phyloP scores from a whole-genome alignment of 306 rosid species.

The Lathyrus tuberosus region DNA sequence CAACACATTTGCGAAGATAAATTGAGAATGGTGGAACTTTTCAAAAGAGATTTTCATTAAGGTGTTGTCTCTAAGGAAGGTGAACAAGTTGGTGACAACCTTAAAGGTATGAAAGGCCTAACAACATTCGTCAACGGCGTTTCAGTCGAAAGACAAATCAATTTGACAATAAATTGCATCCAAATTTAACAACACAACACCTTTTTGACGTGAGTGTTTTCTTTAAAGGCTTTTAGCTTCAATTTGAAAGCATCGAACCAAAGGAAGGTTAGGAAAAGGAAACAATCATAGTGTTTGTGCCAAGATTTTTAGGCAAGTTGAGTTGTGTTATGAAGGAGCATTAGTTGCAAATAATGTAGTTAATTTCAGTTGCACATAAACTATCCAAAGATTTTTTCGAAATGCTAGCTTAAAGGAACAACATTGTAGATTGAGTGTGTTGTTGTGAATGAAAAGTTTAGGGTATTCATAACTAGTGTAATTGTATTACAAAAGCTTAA shows the following conservation, averaged over 20 bases:
- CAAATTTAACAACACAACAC: slow-evolving; percentile 75
- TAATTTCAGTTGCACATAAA: no score
- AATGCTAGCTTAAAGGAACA: no score
- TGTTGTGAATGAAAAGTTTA: no score
- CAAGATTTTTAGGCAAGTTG: no score
- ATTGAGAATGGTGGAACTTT: slow-evolving; percentile 71
- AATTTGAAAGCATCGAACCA: slow-evolving; percentile 90
- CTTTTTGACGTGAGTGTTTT: slow-evolving; percentile 89
- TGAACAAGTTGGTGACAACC: slow-evolving; percentile 79
- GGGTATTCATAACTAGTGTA: no score
- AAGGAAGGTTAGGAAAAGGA: slow-evolving; percentile 53
- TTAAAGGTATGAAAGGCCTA: slow-evolving; percentile 79
- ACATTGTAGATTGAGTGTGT: no score
- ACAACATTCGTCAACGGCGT: slow-evolving; percentile 72
- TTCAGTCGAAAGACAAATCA: slow-evolving; percentile 69
- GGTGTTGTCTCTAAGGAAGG: slow-evolving; percentile 68
- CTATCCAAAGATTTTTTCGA: no score
- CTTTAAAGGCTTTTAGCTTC: slow-evolving; percentile 80
- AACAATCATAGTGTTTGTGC: no score
- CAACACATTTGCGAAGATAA: slow-evolving; percentile 74
- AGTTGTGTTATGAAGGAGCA: no score
- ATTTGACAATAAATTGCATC: slow-evolving; percentile 88
- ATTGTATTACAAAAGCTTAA: no score
- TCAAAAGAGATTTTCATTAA: slow-evolving; percentile 65
- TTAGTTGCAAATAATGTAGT: no score